Evolutionary conservation across 345 rosid genomes (phyloP), one percentile per base, ranked within the genome.

Genomic region (Salix exigua): DNA sequence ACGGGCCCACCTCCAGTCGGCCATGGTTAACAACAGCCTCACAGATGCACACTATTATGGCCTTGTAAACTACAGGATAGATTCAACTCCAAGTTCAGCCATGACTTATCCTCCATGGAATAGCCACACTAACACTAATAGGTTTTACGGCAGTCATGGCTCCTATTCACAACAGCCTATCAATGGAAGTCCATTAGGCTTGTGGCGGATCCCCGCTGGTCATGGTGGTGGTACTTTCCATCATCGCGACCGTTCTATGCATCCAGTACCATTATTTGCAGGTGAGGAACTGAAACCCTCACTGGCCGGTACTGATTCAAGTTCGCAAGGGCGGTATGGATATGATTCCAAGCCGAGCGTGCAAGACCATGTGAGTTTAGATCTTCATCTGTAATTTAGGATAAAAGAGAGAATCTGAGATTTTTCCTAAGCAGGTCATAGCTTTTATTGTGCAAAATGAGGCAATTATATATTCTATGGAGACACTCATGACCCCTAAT

Each of bases 321-420:
- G 78, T 75, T 80, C 89, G 2, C 88, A 80, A 50, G 79, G 82
- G 66, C 80, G 83, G 78, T 88, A 68, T 30, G 91, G 80, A 18
- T 89, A 83, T 62, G 91, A 85, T 40, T 71, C 84, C 11, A 89
- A 91, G 80, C 53, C 87, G 0, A 88, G 82, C 74, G 83, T 85
- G 71, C 88, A 91, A 82, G 95, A 91, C 75, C 92, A 88, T 77
- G 96, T 95, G 88, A 95, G 99, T 86, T 91, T 95, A 85, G 99
- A 95, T 90, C 98, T 95, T 82, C 97, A 87, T 84, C 94, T 95
- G 84, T 95, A 88, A 87, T 81, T 31, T 44, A 19, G 42, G 51
- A 68, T 68, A 23, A 68, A 68, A 63, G 28, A 21, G 66, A 55
- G 38, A 64, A 35, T 7, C 2, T 65, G 17, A 38, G 67, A 55